Base-by-base conservation (phyloP, 179 eudicot genomes). In the Carnegiea gigantea region DNA sequence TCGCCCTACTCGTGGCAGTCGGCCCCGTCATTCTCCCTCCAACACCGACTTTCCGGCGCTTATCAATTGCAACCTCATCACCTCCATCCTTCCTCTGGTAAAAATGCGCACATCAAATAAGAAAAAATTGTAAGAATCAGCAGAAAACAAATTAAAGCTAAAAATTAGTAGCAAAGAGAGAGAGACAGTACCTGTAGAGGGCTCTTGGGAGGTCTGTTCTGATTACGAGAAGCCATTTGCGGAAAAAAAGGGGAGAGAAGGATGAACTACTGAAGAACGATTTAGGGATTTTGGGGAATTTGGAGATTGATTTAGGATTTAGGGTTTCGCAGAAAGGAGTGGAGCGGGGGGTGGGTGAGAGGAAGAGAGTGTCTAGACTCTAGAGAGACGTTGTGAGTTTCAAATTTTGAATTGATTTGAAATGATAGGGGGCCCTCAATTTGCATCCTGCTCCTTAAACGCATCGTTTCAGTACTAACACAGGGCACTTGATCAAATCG, bases 221-320 rank as follows among this genome's bases (percentile, higher is more conserved):
- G 91, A 77, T 76, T 81, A 8, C 93, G 87, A 80, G 88, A 51
- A 23, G 87, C 48, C 93, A 90, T 89, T 24, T 78, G 3, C 17
- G 23, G 67, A 9, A 74, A 59, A 70, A 70, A 81, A 57, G 48
- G 43, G 40, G 8, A 28, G 36, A 33, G 60, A 6, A 9, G 36
- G 44, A 38, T 59, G 28, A 67, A 44, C 57, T 70, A 14, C 1
- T 33, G 43, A 67, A 75, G 72, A 64, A 38, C n/a, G 84, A 36
- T n/a, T 71, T 78, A 75, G 54, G 71, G 82, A 59, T 44, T 84
- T 83, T 71, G 83, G 82, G 82, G 54, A 33, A 33, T 33, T 33
- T 33, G 36, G 36, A 33, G 36, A 33, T 33, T 33, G 36, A 33
- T 33, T 33, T 33, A 33, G 36, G 36, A 33, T 33, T 33, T 33